Percentiles rank a stretch among this genome's conserved stretches.
phyloP scores from a whole-genome alignment of 768 basidiomycete genomes.

The Boletales sp. region DNA sequence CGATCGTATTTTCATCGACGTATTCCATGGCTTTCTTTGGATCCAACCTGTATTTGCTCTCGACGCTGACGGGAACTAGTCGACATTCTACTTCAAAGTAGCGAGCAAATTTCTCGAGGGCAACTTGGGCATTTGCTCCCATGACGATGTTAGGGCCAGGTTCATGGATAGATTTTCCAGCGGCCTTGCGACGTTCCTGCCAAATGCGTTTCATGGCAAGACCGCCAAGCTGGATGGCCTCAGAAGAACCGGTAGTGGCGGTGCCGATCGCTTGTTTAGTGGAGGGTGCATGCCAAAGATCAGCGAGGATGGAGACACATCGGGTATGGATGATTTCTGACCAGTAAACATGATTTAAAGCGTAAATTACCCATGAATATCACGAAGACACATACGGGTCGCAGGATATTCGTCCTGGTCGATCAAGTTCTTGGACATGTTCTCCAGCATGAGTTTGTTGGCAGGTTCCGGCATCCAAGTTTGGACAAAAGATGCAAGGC shows the following conservation, averaged over 20 bases:
- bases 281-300: constrained; percentile 65
- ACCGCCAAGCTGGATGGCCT: constrained; percentile 72
- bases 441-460: constrained; percentile 58
- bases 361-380: too few relatives aligned
- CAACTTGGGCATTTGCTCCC: constrained; percentile 69
- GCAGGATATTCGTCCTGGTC: constrained; percentile 70
- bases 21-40: constrained; percentile 60
- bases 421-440: constrained; percentile 64
- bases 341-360: not conserved
- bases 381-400: constrained; percentile 34
- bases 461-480: constrained; percentile 59
- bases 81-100: constrained; percentile 65
- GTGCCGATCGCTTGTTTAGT: constrained; percentile 57
- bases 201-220: constrained; percentile 69
- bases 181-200: constrained; percentile 64
- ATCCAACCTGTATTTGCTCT: constrained; percentile 76
- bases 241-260: constrained; percentile 67
- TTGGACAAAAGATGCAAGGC: constrained; percentile 62
- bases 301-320: constrained; percentile 54
- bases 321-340: constrained; percentile 43
- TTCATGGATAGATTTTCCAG: constrained; percentile 62
- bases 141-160: constrained; percentile 65
- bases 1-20: constrained; percentile 71
- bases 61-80: constrained; percentile 60
- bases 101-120: constrained; percentile 67